Evolutionary conservation across 1,284 basidiomycete genomes (phyloP), one percentile per base, ranked within the genome.

Genomic region (Papiliotrema terrestris): DNA sequence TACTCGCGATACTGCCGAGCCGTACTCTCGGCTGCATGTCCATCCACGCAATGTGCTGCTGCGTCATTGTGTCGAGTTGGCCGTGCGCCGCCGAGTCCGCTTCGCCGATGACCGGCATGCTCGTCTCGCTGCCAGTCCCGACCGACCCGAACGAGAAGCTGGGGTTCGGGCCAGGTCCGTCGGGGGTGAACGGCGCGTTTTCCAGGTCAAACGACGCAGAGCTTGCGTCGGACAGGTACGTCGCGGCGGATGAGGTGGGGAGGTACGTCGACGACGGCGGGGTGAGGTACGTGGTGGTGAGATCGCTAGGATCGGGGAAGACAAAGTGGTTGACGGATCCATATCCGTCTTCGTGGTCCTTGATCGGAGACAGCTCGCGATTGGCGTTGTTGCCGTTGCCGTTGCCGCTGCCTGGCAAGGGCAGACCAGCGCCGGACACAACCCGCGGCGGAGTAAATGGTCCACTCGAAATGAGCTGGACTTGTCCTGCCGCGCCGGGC

Each of bases 361-460:
- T 67, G 59, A 73, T 75, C 19, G 70, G 65, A 32, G 59, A 59
- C 19, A 73, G 55, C 51, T 68, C 70, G 14, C 69, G 62, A 50
- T 37, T 20, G 23, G 35, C 36, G 44, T 32, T 2, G 51, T 37
- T 20, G 23, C 35, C 36, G 44, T 32, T 2, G 45, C 45, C 48
- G 25, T 37, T 20, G 23, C 35, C 36, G 44, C 25, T 2, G 45
- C 45, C 48, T 20, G 26, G 46, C 23, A 42, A 49, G 23, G 26
- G 9, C 36, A 46, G 8, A 59, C 43, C 41, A 60, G 60, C 32
- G 32, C 55, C 49, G 51, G 49, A 56, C 13, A 62, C 64, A 19
- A 63, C 57, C 8, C 73, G 55, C 3, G 73, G 73, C n/a, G 73
- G 73, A 0, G 70, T 72, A 51, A 75, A 73, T 1, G 72, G 68